Evolutionary conservation across 441 rosid species (phyloP), one percentile per base, ranked within the genome.

Genomic region (Gossypium armourianum): DNA sequence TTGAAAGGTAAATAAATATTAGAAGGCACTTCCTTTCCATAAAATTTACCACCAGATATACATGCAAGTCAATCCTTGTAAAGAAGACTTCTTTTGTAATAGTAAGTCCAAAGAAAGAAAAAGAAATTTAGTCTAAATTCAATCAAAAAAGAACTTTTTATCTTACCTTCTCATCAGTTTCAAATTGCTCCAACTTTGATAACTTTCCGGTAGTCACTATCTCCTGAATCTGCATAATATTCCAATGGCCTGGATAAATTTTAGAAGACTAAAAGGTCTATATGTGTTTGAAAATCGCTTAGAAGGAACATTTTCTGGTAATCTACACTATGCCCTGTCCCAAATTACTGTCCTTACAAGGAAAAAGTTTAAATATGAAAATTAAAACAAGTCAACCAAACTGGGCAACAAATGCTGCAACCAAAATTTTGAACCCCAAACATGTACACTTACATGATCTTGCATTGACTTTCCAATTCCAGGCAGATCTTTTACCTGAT

Each of bases 121-220:
- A 26, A 13, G 61, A 3, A 17, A 63, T 2, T 36, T 8, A 57
- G 9, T 65, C 57, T 69, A n/a, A 13, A 68, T 49, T 80, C 8
- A 26, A 47, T 62, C 1, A 8, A 40, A n/a, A 16, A 58, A 57
- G 16, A 20, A 40, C 62, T 1, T 2, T 40, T 36, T 8, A 23
- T 43, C 68, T 12, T 81, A 93, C 98, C 97, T 91, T 94, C 71
- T 91, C 97, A 84, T 91, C 96, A 40, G 85, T 82, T 87, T 91
- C 93, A 78, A 91, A 94, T 75, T 94, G 96, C 80, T 94, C 90
- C 86, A 94, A 76, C 88, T 94, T 94, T 67, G 94, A 87, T 72
- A 91, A 72, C 80, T 86, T 91, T 68, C 97, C 94, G 43, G 92
- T 90, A 29, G 88, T 83, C 67, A 87, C 82, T 62, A 94, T 94